Percentiles rank a stretch among this genome's conserved stretches.
Conservation (phyloP, 768 basidiomycete genomes). For the Kwoniella pini region DNA sequence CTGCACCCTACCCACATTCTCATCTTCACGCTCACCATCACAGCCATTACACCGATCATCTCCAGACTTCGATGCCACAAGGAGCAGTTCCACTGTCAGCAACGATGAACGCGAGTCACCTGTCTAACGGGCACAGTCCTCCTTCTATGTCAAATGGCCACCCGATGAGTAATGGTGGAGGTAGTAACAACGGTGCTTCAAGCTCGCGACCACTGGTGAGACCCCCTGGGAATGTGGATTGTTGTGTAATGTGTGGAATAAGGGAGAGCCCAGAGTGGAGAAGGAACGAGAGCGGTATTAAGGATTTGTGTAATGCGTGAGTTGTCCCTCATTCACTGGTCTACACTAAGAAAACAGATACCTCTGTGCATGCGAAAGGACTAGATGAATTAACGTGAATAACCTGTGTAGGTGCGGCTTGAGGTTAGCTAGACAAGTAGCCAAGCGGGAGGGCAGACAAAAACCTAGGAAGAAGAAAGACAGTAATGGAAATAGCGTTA, state of each 20-base stretch:
- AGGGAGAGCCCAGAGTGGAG: constrained; percentile 52
- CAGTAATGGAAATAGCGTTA: not conserved
- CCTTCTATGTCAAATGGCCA: constrained; percentile 5
- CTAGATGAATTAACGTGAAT: too few species aligned
- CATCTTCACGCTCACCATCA: constrained; percentile 5
- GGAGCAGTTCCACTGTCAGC: not conserved
- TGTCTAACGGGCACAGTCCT: constrained; percentile 2
- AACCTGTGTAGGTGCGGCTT: constrained; percentile 45
- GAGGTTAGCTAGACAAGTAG: constrained; percentile 47
- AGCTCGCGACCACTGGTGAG: constrained; percentile 40
- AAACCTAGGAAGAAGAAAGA: constrained; percentile 51
- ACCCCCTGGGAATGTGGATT: constrained; percentile 47
- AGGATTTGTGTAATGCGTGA: constrained; percentile 55
- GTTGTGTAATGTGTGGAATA: constrained; percentile 48
- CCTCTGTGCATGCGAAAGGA: too few species aligned
- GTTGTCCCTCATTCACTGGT: too few species aligned
- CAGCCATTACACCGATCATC: constrained; percentile 2
- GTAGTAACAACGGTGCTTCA: constrained; percentile 6
- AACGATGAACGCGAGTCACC: constrained; percentile 1
- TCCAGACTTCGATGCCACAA: not conserved
- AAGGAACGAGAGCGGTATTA: constrained; percentile 48
- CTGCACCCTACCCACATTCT: not conserved
- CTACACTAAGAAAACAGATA: too few species aligned
- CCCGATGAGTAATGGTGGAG: constrained; percentile 16
- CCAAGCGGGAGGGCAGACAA: constrained; percentile 52